Base-by-base conservation (phyloP, 2,329 filamentous ascomycete genomes). In the Arthrobotrys iridis region DNA sequence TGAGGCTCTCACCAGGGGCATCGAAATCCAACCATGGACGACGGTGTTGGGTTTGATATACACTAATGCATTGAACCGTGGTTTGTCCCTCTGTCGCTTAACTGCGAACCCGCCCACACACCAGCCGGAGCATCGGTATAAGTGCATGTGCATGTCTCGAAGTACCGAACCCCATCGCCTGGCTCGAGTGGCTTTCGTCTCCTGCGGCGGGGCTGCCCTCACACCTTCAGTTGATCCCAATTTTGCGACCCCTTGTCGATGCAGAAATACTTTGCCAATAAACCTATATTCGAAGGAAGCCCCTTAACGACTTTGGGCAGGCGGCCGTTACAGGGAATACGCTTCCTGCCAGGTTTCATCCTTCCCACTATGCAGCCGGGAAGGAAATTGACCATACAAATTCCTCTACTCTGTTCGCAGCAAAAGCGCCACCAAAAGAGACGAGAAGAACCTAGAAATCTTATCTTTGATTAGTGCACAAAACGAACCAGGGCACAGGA, bases 381-480 rank as follows among this genome's bases (percentile, higher is more conserved):
- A 66, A 74, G 45, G 70, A 74, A 74, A 74, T 74, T 74, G 70
- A 28, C 60, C 35, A 67, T 58, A 37, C 43, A 74, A 66, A 74
- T 62, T 63, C 62, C 57, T 63, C 50, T 57, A 46, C 33, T 73
- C 52, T 28, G 50, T 65, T 66, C 62, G 59, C 45, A 48, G 60
- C 52, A 60, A 57, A 63, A 65, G 55, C 62, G 70, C 70, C 70
- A 74, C 70, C 45, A 62, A 67, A 65, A 65, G 33, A 45, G 45
- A 73, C 55, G 48, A 60, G 46, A 59, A 62, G 40, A 63, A 30
- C 70, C 50, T 26, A 18, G 57, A 63, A 74, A 74, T 74, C 70
- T 74, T 74, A 74, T 74, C 70, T 74, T 67, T 74, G 70, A 74
- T 74, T 74, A 55, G 62, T 46, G 33, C 66, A 64, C 55, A 37